A percentile compares a stretch with the other conserved stretches of the same genome.
These are phyloP conservation scores for Monosporozyma unispora DNA, from an alignment of 805 yeast genomes.

Conservation along the genomic window DNA sequence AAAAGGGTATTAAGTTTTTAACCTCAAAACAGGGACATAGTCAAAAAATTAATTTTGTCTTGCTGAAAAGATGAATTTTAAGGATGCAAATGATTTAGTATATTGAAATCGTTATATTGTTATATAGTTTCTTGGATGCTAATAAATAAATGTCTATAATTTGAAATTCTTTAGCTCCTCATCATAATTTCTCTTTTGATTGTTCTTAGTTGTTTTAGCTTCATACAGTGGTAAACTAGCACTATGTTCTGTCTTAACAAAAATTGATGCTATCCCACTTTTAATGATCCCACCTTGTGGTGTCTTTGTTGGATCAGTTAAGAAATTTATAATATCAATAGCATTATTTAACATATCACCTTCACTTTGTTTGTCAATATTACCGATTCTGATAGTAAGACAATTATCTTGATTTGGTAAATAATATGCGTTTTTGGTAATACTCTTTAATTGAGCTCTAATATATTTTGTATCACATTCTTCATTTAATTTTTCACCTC, in stretches of 20 bases:
- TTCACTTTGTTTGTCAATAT: conserved; percentile 15
- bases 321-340: conserved; percentile 34
- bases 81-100: no score
- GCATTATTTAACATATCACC: conserved; percentile 23
- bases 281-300: conserved; percentile 55
- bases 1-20: no score
- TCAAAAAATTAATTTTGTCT: no score
- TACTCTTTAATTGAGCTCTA: conserved; percentile 52
- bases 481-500: conserved; percentile 42
- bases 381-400: conserved; percentile 52
- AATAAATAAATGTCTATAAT: neutral
- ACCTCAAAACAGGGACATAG: no score
- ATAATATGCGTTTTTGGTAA: conserved; percentile 53
- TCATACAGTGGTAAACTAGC: conserved; percentile 49
- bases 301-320: conserved; percentile 36
- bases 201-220: neutral
- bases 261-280: conserved; percentile 40
- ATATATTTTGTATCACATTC: conserved; percentile 60
- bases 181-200: neutral
- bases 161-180: conserved; percentile 2
- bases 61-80: no score
- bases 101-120: no score
- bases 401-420: conserved; percentile 57
- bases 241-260: conserved; percentile 60
- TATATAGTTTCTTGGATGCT: neutral